Evolutionary conservation across 2,329 filamentous ascomycete species (phyloP).

Genomic region (Ascochyta pisi): DNA sequence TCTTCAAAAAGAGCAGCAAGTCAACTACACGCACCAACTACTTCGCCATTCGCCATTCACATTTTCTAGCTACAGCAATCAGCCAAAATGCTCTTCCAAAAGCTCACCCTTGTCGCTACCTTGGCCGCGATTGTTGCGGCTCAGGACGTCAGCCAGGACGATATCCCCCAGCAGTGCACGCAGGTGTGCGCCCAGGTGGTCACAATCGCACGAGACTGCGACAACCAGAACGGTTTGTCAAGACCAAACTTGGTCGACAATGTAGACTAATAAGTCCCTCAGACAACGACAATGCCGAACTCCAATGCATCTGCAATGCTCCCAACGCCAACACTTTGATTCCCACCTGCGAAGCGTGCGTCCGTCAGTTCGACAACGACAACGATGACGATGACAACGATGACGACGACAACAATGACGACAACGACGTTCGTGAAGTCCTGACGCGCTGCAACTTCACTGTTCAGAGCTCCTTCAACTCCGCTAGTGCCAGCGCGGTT

Average conservation of each 20-base stretch:
- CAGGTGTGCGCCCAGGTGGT: conserved; percentile 37
- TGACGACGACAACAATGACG: conserved; percentile 3
- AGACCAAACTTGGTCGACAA: not conserved
- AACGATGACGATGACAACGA: conserved; percentile 13
- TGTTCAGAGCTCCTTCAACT: conserved; percentile 32
- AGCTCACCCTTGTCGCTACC: conserved; percentile 32
- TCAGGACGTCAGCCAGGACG: conserved; percentile 40
- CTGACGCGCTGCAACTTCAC: conserved; percentile 40
- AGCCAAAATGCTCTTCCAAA: conserved; percentile 32
- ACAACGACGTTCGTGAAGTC: conserved; percentile 40
- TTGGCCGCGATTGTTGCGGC: conserved; percentile 30
- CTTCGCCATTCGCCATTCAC: not conserved
- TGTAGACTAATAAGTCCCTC: not conserved
- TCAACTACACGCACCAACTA: not conserved
- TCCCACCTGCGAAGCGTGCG: conserved; percentile 41
- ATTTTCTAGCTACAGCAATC: not conserved
- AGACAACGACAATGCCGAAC: conserved; percentile 33
- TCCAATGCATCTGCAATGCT: conserved; percentile 41
- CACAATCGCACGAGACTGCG: conserved; percentile 32
- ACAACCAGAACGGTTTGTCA: conserved; percentile 29
- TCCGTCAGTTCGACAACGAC: conserved; percentile 33
- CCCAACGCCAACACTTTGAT: conserved; percentile 32
- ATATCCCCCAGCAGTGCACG: conserved; percentile 40
- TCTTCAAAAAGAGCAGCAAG: not conserved
- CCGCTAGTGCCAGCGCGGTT: conserved; percentile 20